Conservation (phyloP, 2,329 filamentous ascomycete genomes). For the Trichoderma oligosporum region DNA sequence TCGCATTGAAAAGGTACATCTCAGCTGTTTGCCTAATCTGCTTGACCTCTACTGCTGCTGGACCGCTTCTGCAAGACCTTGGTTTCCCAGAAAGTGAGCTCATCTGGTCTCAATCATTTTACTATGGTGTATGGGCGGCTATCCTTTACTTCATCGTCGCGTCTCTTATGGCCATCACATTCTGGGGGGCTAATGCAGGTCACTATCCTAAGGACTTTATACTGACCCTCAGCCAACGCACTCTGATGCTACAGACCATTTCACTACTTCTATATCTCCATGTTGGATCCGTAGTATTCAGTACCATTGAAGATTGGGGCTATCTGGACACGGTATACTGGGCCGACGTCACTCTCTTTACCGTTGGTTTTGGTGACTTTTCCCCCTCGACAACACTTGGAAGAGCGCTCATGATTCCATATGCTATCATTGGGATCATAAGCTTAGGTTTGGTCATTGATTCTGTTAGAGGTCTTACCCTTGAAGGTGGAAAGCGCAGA, state of each 20-base stretch:
- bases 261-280: slow-evolving; percentile 78
- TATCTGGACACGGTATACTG: slow-evolving; percentile 79
- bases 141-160: slow-evolving; percentile 75
- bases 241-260: slow-evolving; percentile 87
- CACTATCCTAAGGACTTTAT: slow-evolving; percentile 77
- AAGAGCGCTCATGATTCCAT: slow-evolving; percentile 74
- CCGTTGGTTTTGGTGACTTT: slow-evolving; percentile 60
- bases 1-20: slow-evolving; percentile 35
- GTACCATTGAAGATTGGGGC: slow-evolving; percentile 65
- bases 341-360: slow-evolving; percentile 68
- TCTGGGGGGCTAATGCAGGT: slow-evolving; percentile 64
- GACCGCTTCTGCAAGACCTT: slow-evolving; percentile 23
- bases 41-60: slow-evolving; percentile 36
- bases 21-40: slow-evolving; percentile 63
- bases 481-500: slow-evolving; percentile 51
- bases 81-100: slow-evolving; percentile 40
- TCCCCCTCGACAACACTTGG: slow-evolving; percentile 50
- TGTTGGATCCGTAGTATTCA: slow-evolving; percentile 72
- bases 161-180: slow-evolving; percentile 72
- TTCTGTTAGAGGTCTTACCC: slow-evolving; percentile 65
- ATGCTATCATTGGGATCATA: slow-evolving; percentile 76
- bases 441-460: slow-evolving; percentile 80
- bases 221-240: slow-evolving; percentile 76
- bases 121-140: slow-evolving; percentile 78
- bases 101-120: slow-evolving; percentile 76